Conservation (phyloP, 129 eudicot species). For the Daucus carota region DH1_v3.0 NC_030382.2:55933501-55934000, state of each 20-base stretch:
- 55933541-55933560: background rate
- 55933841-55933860: background rate
- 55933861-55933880: no score
- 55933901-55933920: no score
- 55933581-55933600: conserved; percentile 20
- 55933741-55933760: background rate
- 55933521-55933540: background rate
- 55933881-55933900: no score
- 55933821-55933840: background rate
- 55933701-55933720: conserved; percentile 71
- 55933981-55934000: background rate
- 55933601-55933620: conserved; percentile 77
- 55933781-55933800: background rate
- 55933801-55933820: background rate
- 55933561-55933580: background rate
- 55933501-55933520: no score
- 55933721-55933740: background rate
- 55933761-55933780: background rate
- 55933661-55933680: conserved; percentile 96
- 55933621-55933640: conserved; percentile 73
- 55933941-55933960: background rate
- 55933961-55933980: background rate
- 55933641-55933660: conserved; percentile 89
- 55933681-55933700: conserved; percentile 91
- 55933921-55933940: background rate